Evolutionary conservation across 2,329 filamentous ascomycete genomes (phyloP).

Genomic region (Pseudocercospora macadamiae): DNA sequence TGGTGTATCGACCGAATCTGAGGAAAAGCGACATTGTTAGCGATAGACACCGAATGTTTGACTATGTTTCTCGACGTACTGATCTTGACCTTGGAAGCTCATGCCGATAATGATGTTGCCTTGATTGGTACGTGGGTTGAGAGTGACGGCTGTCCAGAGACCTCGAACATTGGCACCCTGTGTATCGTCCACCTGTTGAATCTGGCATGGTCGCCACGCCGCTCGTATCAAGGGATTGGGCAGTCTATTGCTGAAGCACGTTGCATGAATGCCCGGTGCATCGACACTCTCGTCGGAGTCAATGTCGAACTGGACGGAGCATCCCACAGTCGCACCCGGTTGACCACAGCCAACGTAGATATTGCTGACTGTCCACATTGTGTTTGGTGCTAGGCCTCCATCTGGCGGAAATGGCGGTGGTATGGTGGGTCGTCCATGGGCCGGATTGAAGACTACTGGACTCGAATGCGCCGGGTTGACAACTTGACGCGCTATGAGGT

Average conservation of each 20-base stretch:
- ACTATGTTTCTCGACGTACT: not conserved
- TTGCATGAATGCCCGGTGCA: slow-evolving; percentile 5
- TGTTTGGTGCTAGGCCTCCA: not conserved
- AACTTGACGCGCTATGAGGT: not conserved
- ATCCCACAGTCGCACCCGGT: not conserved
- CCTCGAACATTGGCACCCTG: not conserved
- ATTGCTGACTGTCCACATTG: not conserved
- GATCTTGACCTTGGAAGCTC: not conserved
- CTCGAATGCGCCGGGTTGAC: not conserved
- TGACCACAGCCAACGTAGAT: slow-evolving; percentile 1
- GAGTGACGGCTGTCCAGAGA: not conserved
- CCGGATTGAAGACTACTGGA: too few relatives aligned
- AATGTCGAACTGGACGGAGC: slow-evolving; percentile 8
- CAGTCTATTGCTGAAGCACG: too few relatives aligned
- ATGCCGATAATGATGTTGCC: not conserved
- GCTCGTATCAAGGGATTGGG: not conserved
- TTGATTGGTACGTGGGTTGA: not conserved
- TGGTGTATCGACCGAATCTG: not conserved
- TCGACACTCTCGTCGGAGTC: not conserved
- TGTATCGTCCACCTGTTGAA: not conserved
- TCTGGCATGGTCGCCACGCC: not conserved
- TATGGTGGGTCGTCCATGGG: not conserved
- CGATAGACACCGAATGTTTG: too few relatives aligned
- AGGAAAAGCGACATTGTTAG: not conserved
- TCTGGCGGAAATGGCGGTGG: not conserved